These are phyloP conservation scores for Aphanomyces cochlioides DNA, from an alignment of 352 stramenopile genomes.

Conservation along the genomic window DNA sequence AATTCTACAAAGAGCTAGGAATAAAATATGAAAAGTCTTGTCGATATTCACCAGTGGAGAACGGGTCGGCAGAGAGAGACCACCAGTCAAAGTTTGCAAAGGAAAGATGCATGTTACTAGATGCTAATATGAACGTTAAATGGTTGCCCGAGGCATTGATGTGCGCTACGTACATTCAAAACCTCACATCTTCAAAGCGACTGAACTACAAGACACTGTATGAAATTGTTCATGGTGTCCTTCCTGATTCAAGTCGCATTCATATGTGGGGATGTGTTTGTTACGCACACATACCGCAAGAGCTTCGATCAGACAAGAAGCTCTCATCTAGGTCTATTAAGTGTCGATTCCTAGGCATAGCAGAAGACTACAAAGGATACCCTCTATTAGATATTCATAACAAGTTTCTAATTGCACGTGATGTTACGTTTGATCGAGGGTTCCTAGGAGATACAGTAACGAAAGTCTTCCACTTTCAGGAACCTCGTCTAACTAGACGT, in stretches of 20 bases:
- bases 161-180: neutral
- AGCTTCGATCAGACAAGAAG: neutral
- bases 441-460: neutral
- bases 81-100: slow-evolving; percentile 1
- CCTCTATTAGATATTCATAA: neutral
- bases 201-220: neutral
- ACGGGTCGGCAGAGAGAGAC: neutral
- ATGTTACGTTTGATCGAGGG: neutral
- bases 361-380: neutral
- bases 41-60: neutral
- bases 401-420: neutral
- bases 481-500: neutral
- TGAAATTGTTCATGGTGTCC: neutral
- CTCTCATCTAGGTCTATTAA: neutral
- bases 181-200: neutral
- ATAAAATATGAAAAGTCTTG: neutral
- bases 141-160: neutral
- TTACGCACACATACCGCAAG: neutral
- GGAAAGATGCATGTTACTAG: neutral
- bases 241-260: neutral
- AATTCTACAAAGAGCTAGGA: neutral
- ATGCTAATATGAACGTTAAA: neutral
- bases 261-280: neutral
- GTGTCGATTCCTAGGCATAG: neutral
- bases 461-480: neutral